These are phyloP conservation scores for Erythrobasidium hasegawianum DNA, from an alignment of 1,284 basidiomycete genomes.

Conservation along the genomic window DNA sequence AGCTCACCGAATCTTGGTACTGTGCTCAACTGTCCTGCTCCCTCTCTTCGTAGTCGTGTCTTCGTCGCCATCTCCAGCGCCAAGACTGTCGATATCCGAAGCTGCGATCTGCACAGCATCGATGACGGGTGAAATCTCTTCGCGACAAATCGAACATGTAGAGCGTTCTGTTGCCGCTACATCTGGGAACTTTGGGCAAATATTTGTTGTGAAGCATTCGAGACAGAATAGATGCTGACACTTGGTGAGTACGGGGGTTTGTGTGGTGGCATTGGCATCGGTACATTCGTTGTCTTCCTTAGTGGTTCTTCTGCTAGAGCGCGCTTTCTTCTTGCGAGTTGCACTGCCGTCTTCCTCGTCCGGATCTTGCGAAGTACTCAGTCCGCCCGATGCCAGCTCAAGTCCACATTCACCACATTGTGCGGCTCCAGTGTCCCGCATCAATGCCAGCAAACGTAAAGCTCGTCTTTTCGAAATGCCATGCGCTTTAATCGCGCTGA, in stretches of 20 bases:
- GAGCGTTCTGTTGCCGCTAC: constrained; percentile 67
- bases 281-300: constrained; percentile 52
- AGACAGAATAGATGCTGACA: constrained; percentile 93
- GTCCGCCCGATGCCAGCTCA: constrained; percentile 56
- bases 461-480: constrained; percentile 77
- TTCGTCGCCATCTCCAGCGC: constrained; percentile 34
- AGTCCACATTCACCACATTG: constrained; percentile 80
- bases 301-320: constrained; percentile 47
- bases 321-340: constrained; percentile 52
- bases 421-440: constrained; percentile 79
- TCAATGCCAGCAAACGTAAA: constrained; percentile 70
- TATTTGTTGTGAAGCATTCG: constrained; percentile 67
- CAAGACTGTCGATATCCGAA: constrained; percentile 39
- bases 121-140: constrained; percentile 47
- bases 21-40: constrained; percentile 42
- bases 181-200: constrained; percentile 55
- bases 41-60: constrained; percentile 29
- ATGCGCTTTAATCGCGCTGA: constrained; percentile 62
- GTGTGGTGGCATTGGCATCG: constrained; percentile 59
- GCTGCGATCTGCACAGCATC: constrained; percentile 42
- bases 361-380: constrained; percentile 29
- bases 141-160: constrained; percentile 74
- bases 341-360: constrained; percentile 51
- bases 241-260: constrained; percentile 69
- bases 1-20: constrained; percentile 44